Percentiles rank a stretch among this genome's conserved stretches.
These are phyloP conservation scores for Cladobotryum protrusum DNA, from an alignment of 2,329 filamentous ascomycete genomes.

Conservation along the genomic window DNA sequence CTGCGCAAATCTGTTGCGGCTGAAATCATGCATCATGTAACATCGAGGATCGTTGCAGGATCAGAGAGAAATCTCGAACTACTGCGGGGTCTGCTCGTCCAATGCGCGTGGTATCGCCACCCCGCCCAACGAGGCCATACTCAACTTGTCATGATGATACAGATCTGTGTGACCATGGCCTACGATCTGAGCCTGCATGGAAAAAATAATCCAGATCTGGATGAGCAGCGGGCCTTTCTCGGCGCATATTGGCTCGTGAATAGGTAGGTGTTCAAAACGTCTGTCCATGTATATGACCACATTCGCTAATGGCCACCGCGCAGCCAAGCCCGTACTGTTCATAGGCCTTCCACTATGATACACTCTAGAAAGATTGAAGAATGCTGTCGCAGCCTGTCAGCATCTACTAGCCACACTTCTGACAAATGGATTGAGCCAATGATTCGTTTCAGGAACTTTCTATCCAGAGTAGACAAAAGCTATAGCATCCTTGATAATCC, in stretches of 20 bases:
- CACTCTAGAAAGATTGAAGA: slow-evolving; percentile 4
- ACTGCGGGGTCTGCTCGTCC: slow-evolving; percentile 7
- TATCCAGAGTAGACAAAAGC: slow-evolving; percentile 2
- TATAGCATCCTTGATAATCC: neutral
- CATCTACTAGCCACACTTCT: slow-evolving; percentile 7
- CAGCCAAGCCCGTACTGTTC: neutral
- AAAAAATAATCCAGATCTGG: neutral
- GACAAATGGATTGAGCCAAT: slow-evolving; percentile 9
- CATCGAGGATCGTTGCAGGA: slow-evolving; percentile 8
- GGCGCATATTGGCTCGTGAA: slow-evolving; percentile 7
- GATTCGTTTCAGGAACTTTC: slow-evolving; percentile 1
- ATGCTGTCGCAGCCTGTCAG: slow-evolving; percentile 4
- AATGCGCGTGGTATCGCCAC: slow-evolving; percentile 10
- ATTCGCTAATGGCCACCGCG: no score
- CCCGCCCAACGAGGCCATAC: slow-evolving; percentile 9
- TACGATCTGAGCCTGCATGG: slow-evolving; percentile 6
- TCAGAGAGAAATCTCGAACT: slow-evolving; percentile 11
- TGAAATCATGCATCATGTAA: slow-evolving; percentile 10
- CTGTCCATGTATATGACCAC: no score
- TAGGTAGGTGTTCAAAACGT: neutral
- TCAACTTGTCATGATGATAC: slow-evolving; percentile 6
- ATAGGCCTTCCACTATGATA: neutral
- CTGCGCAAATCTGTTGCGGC: slow-evolving; percentile 5
- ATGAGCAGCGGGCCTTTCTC: slow-evolving; percentile 9
- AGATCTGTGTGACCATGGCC: slow-evolving; percentile 6